phyloP scores from a whole-genome alignment of 768 basidiomycete species.

The Paxillus rubicundulus region DNA sequence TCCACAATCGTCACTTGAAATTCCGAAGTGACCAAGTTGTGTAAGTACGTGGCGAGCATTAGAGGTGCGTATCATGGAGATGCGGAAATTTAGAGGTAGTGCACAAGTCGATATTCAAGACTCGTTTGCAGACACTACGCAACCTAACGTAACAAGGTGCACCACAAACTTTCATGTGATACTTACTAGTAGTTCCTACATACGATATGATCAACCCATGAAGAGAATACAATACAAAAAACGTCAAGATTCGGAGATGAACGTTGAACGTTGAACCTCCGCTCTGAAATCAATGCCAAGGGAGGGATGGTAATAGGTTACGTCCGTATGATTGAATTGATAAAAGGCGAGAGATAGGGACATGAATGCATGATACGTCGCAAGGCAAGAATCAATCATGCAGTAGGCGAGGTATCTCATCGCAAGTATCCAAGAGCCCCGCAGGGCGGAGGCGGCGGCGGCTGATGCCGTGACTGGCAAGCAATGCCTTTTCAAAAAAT shows the following conservation, averaged over 20 bases:
- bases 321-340: background rate
- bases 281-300: conserved; percentile 3
- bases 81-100: too few species aligned
- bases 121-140: too few species aligned
- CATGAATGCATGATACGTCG: background rate
- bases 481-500: background rate
- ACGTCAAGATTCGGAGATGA: conserved; percentile 4
- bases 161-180: background rate
- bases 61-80: too few species aligned
- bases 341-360: background rate
- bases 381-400: background rate
- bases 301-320: background rate
- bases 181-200: background rate
- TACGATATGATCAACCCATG: background rate
- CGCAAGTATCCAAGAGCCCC: background rate
- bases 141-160: background rate
- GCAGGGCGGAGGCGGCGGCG: background rate
- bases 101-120: too few species aligned
- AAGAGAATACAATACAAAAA: background rate
- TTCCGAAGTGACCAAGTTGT: too few species aligned
- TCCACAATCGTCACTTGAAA: too few species aligned
- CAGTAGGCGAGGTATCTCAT: conserved; percentile 17
- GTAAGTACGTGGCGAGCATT: too few species aligned
- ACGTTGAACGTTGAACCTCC: too few species aligned
- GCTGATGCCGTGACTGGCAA: background rate